phyloP scores from a whole-genome alignment of 805 yeast genomes.

The Wickerhamomyces chambardii region DNA sequence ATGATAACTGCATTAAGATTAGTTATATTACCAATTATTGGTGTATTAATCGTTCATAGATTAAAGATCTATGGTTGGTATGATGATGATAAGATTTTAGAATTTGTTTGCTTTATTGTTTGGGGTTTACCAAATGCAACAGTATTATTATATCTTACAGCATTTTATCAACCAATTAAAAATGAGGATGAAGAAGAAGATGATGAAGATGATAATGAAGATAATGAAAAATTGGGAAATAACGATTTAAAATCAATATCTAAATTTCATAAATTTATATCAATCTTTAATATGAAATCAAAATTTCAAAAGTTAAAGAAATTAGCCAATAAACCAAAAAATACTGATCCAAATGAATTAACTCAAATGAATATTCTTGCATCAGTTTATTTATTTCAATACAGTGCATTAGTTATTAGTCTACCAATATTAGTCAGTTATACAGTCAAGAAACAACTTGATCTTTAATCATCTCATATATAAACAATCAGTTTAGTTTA shows the following conservation, averaged over 20 bases:
- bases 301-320: too few species aligned
- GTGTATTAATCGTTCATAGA: constrained; percentile 55
- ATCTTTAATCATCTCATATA: too few species aligned
- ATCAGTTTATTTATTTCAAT: constrained; percentile 14
- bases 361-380: constrained; percentile 16
- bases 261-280: too few species aligned
- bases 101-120: constrained; percentile 67
- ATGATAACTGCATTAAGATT: constrained; percentile 49
- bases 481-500: too few species aligned
- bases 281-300: too few species aligned
- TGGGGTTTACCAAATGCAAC: constrained; percentile 90
- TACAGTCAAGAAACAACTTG: constrained; percentile 4
- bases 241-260: too few species aligned
- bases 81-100: constrained; percentile 39
- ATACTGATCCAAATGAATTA: constrained; percentile 1
- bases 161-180: constrained; percentile 69
- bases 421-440: constrained; percentile 15
- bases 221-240: not conserved
- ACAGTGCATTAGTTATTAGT: constrained; percentile 13
- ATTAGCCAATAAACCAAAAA: too few species aligned
- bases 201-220: not conserved
- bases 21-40: constrained; percentile 73
- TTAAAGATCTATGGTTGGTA: constrained; percentile 63
- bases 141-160: constrained; percentile 78
- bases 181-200: not conserved